These are phyloP conservation scores for Hebeloma cylindrosporum DNA, from an alignment of 768 basidiomycete genomes.

Conservation along the genomic window DNA sequence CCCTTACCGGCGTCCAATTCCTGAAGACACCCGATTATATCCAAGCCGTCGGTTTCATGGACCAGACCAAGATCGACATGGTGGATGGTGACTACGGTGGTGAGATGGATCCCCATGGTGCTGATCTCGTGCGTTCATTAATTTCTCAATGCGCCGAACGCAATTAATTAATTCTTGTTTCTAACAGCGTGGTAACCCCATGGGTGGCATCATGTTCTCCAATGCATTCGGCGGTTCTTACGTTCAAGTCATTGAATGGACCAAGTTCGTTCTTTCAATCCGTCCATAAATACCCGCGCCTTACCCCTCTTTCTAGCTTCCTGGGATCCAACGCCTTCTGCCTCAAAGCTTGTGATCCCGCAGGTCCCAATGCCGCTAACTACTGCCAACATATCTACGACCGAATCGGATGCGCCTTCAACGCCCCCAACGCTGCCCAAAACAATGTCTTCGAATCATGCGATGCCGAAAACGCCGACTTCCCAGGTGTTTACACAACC, in stretches of 20 bases:
- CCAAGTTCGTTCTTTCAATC: slow-evolving; percentile 45
- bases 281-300: background rate
- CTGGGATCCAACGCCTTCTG: slow-evolving; percentile 68
- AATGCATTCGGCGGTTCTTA: slow-evolving; percentile 47
- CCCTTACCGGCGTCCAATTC: slow-evolving; percentile 66
- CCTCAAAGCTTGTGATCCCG: slow-evolving; percentile 70
- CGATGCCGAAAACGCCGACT: slow-evolving; percentile 60
- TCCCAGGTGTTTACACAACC: slow-evolving; percentile 49
- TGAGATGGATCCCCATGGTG: slow-evolving; percentile 77
- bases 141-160: background rate
- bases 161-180: slow-evolving; percentile 35
- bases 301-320: slow-evolving; percentile 46
- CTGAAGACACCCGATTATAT: slow-evolving; percentile 61
- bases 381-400: slow-evolving; percentile 74
- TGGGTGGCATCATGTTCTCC: slow-evolving; percentile 71
- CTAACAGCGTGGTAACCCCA: slow-evolving; percentile 71
- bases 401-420: slow-evolving; percentile 73
- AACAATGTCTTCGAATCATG: slow-evolving; percentile 65
- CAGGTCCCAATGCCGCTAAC: slow-evolving; percentile 44
- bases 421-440: slow-evolving; percentile 63
- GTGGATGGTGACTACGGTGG: slow-evolving; percentile 61
- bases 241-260: slow-evolving; percentile 68
- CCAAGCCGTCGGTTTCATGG: slow-evolving; percentile 63
- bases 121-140: slow-evolving; percentile 42
- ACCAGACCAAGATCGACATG: slow-evolving; percentile 65